Evolutionary conservation across 352 stramenopile genomes (phyloP), one percentile per base, ranked within the genome.

Genomic region (Lagenidium sp.): DNA sequence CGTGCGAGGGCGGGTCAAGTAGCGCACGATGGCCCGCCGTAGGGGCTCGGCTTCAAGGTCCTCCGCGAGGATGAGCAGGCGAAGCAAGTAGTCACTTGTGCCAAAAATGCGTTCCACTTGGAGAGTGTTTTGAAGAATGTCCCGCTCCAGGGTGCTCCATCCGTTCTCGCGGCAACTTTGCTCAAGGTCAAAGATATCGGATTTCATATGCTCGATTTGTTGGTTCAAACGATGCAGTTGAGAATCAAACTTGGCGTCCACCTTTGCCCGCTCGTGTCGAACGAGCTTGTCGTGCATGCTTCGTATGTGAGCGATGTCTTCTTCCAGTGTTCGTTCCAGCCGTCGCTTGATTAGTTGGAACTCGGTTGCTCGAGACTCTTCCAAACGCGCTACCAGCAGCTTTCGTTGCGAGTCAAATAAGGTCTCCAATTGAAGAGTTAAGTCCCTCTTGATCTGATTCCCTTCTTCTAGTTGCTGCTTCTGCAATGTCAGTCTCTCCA

Each of bases 71-170:
- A 90, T 83, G 15, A 90, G 55, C 3, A 90, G 46, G 0, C 73
- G 77, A 16, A 89, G 50, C 1, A 89, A 47, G 28, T 74, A 84
- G n/a, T 86, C 74, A 39, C 73, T 85, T 0, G 73, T 56, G 11
- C 77, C 77, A 42, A 89, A 89, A 18, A 86, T 73, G 1, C 58
- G 43, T 44, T 89, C 73, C 5, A 89, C 68, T 24, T 84, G 68
- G 19, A 86, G 45, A 0, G 61, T 57, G 0, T 60, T 68, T 0
- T 62, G 64, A 36, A 63, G 60, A 35, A 85, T 72, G 16, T 76
- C 57, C 8, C 73, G 64, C 34, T 86, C 77, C 0, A 89, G 60
- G 13, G 54, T 68, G 15, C 66, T 64, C 66, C 75, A 81, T 0
- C 62, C 65, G 32, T 46, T 72, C 10, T 49, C 67, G 12, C 82